Conservation (phyloP, 257 asterid species). For the Nicotiana otophora region DNA sequence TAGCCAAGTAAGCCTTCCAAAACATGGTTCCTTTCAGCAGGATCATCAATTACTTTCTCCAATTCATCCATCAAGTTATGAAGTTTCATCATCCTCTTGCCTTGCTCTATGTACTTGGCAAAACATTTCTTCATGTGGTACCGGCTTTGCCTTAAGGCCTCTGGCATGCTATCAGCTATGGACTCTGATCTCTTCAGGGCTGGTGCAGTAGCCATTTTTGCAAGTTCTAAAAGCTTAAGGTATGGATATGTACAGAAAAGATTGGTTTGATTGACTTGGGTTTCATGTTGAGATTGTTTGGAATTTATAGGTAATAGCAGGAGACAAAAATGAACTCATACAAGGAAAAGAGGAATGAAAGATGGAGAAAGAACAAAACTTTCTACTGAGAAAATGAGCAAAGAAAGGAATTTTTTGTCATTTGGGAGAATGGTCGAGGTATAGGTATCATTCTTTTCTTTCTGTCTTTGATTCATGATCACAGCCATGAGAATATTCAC, state of each 20-base stretch:
- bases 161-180: conserved; percentile 79
- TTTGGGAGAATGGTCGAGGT: background rate
- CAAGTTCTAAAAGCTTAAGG: background rate
- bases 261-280: conserved; percentile 4
- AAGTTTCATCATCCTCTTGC: conserved; percentile 63
- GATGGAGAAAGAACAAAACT: conserved; percentile 39
- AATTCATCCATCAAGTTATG: conserved; percentile 69
- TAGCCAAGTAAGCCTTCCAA: conserved; percentile 81
- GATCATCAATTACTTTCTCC: conserved; percentile 72
- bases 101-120: conserved; percentile 60
- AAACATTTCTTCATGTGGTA: conserved; percentile 91
- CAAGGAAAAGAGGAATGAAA: conserved; percentile 15
- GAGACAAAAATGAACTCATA: conserved; percentile 18
- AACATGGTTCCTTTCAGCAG: conserved; percentile 52
- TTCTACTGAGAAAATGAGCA: conserved; percentile 17
- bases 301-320: conserved; percentile 35
- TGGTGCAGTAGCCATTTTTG: conserved; percentile 41
- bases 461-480: background rate
- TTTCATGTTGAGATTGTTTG: conserved; percentile 6
- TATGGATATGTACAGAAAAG: conserved; percentile 1
- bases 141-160: conserved; percentile 81
- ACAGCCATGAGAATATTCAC: conserved; percentile 3
- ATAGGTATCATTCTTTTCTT: conserved; percentile 58
- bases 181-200: conserved; percentile 63
- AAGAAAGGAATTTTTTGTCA: conserved; percentile 48